Base-by-base conservation (phyloP, 2,329 filamentous ascomycete genomes). In the Ophiostoma quercus region DNA sequence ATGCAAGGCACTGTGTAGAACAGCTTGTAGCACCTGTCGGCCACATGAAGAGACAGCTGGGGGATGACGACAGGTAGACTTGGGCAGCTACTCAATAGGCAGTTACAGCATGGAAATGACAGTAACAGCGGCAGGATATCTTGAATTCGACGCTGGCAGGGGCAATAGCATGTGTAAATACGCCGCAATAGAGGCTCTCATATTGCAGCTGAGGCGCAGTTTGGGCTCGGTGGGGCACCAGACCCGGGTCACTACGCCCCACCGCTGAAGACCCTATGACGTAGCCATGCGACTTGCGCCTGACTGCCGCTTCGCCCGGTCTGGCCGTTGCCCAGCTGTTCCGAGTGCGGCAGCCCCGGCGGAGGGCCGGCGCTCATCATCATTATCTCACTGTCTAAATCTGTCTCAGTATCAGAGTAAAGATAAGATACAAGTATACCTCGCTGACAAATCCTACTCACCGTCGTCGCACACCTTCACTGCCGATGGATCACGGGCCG, bases 151-250 rank as follows among this genome's bases (percentile, higher is more conserved):
- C 43, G 16, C 16, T 19, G 16, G 43, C 43, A 47, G 43, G 8
- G 43, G 43, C 43, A 47, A 47, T n/a, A 47, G 43, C 43, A 47
- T 47, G 43, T 57, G 51, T 25, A 57, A 57, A 57, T 57, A 57
- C 51, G 22, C 51, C 51, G 22, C 51, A 29, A 57, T 57, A 57
- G n/a, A 57, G 51, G 51, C 51, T 25, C 51, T 57, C 57, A 57
- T 32, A 62, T 16, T 19, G 14, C 57, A 32, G 12, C 57, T 62
- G 57, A 29, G 57, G 57, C 57, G 57, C 57, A 62, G 57, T 62
- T 19, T 32, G 12, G 25, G 11, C 22, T 57, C 22, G 25, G 51
- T 57, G 51, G 51, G 51, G 51, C n/a, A 25, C 51, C 51, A 47
- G 51, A 12, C 51, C n/a, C 32, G 25, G 22, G 25, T 47, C 43